Evolutionary conservation across 2,329 filamentous ascomycete genomes (phyloP).

Genomic region (Xylariaceae sp.): DNA sequence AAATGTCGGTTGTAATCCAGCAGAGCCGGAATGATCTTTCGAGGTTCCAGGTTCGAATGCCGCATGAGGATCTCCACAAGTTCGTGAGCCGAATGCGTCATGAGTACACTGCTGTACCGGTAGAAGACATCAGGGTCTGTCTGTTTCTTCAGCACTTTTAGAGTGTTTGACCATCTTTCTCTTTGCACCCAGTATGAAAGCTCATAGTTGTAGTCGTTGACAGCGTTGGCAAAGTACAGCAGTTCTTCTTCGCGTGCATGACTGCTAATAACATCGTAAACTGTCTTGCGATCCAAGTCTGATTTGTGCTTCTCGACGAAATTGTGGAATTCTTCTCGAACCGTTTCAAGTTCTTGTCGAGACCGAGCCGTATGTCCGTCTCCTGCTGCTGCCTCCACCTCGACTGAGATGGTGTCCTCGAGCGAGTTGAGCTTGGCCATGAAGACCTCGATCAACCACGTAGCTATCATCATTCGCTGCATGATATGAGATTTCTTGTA

Average conservation of each 20-base stretch:
- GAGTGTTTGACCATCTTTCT: constrained; percentile 82
- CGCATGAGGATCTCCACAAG: constrained; percentile 95
- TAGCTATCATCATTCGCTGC: constrained; percentile 92
- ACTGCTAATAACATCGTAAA: constrained; percentile 92
- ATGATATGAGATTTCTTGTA: constrained; percentile 81
- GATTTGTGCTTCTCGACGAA: constrained; percentile 80
- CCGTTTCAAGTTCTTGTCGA: constrained; percentile 62
- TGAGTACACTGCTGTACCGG: constrained; percentile 92
- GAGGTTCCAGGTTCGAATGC: constrained; percentile 75
- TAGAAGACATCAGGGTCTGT: constrained; percentile 92
- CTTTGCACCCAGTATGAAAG: constrained; percentile 96
- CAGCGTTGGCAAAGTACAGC: constrained; percentile 79
- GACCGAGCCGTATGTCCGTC: constrained; percentile 65
- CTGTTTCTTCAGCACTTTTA: constrained; percentile 87
- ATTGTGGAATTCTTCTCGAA: constrained; percentile 77
- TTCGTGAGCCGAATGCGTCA: constrained; percentile 79
- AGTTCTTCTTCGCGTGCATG: constrained; percentile 92
- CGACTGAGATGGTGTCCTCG: constrained; percentile 88
- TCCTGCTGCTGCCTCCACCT: constrained; percentile 71
- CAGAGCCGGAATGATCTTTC: constrained; percentile 85
- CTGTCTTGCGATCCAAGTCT: constrained; percentile 85
- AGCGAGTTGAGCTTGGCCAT: constrained; percentile 95
- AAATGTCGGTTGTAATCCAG: constrained; percentile 86
- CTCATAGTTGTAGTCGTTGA: constrained; percentile 92
- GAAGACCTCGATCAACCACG: constrained; percentile 91